Percentiles rank a stretch among this genome's conserved stretches.
Evolutionary conservation across 495 filamentous ascomycete species (phyloP).

Genomic region (Penicillium ochrochloron): DNA sequence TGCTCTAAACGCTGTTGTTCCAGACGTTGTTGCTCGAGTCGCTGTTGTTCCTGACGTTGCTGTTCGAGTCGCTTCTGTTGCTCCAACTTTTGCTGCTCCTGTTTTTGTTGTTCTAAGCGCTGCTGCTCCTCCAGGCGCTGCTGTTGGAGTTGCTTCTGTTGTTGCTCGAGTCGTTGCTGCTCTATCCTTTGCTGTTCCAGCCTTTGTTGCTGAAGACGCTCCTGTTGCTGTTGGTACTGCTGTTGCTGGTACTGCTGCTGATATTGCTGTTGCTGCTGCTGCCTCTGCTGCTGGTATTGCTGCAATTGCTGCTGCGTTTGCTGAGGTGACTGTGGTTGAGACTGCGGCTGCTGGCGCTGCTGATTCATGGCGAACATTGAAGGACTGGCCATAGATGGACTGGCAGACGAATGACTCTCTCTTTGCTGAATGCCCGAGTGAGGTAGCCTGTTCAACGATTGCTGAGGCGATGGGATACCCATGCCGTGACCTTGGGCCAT

Average conservation of each 20-base stretch:
- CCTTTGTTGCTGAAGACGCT: slow-evolving; percentile 21
- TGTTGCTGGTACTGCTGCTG: slow-evolving; percentile 24
- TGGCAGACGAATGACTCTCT: slow-evolving; percentile 34
- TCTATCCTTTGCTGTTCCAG: slow-evolving; percentile 26
- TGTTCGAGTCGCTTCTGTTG: slow-evolving; percentile 21
- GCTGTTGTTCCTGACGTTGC: slow-evolving; percentile 26
- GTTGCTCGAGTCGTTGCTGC: slow-evolving; percentile 29
- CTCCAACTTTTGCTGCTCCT: slow-evolving; percentile 24
- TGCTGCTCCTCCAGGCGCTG: slow-evolving; percentile 31
- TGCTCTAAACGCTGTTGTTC: slow-evolving; percentile 25
- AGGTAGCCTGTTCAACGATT: slow-evolving; percentile 42
- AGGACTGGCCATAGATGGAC: slow-evolving; percentile 35
- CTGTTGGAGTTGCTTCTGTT: slow-evolving; percentile 24
- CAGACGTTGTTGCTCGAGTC: slow-evolving; percentile 15
- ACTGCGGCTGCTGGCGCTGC: slow-evolving; percentile 33
- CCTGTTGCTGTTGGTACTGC: slow-evolving; percentile 31
- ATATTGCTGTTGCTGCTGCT: slow-evolving; percentile 33
- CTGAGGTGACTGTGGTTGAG: slow-evolving; percentile 41
- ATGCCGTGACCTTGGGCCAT: slow-evolving; percentile 39
- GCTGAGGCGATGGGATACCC: slow-evolving; percentile 44
- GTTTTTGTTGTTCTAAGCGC: slow-evolving; percentile 27
- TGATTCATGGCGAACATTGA: slow-evolving; percentile 38
- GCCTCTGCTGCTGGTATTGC: slow-evolving; percentile 33
- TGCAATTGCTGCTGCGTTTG: slow-evolving; percentile 38
- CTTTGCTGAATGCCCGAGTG: slow-evolving; percentile 37